phyloP scores from a whole-genome alignment of 345 rosid species.

The Eucalyptus pauciflora region DNA sequence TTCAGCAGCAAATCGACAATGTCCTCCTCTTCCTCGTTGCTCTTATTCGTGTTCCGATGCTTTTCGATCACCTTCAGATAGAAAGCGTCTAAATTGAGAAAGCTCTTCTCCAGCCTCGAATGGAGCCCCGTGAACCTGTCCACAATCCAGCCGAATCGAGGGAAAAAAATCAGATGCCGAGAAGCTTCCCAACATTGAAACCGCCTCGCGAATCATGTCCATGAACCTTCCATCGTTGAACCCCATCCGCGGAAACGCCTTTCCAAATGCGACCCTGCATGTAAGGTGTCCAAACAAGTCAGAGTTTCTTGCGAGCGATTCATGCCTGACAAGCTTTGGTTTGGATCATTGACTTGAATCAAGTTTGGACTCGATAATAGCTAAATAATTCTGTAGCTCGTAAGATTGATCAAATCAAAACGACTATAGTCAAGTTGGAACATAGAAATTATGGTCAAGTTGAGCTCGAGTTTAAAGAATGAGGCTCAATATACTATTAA shows the following conservation, averaged over 20 bases:
- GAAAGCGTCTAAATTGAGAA: neutral
- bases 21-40: neutral
- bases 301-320: neutral
- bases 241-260: neutral
- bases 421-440: neutral
- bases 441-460: too few species aligned
- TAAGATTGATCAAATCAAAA: neutral
- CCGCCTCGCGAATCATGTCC: neutral
- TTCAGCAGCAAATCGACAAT: conserved; percentile 6
- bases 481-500: neutral
- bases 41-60: neutral
- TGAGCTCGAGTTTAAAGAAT: neutral
- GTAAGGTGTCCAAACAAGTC: neutral
- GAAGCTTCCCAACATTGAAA: neutral
- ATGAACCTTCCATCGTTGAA: neutral
- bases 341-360: neutral
- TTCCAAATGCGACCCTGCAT: conserved; percentile 10
- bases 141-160: conserved; percentile 4
- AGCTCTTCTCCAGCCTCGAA: neutral
- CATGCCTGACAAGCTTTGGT: neutral
- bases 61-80: neutral
- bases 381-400: neutral
- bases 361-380: neutral
- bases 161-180: conserved; percentile 2
- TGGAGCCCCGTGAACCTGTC: conserved; percentile 4